Evolutionary conservation across 2,329 filamentous ascomycete genomes (phyloP).

Genomic region (Aureobasidium sp.): DNA sequence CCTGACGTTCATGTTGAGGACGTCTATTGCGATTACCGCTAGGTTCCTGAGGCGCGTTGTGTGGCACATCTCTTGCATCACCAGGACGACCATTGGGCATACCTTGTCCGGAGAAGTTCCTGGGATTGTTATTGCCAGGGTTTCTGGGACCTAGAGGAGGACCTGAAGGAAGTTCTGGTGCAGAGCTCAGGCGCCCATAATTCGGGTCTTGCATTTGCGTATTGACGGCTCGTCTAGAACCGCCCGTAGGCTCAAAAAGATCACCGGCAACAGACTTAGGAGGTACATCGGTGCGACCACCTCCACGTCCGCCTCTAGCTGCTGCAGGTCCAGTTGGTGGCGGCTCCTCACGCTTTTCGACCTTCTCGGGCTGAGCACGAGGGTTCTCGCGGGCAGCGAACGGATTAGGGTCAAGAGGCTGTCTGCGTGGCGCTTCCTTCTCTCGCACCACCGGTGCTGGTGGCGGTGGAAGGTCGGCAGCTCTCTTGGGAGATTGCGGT

Average conservation of each 20-base stretch:
- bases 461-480: constrained; percentile 28
- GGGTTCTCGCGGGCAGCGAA: constrained; percentile 22
- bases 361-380: not conserved
- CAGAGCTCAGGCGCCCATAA: constrained; percentile 40
- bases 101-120: constrained; percentile 29
- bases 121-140: constrained; percentile 29
- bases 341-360: constrained; percentile 29
- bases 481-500: constrained; percentile 15
- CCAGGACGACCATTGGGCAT: constrained; percentile 11
- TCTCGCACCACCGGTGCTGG: constrained; percentile 20
- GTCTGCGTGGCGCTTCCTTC: constrained; percentile 26
- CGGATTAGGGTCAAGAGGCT: constrained; percentile 16
- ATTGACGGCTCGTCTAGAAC: constrained; percentile 24
- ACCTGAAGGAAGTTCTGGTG: constrained; percentile 45
- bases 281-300: not conserved
- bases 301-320: constrained; percentile 31
- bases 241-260: constrained; percentile 22
- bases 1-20: constrained; percentile 17
- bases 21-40: constrained; percentile 13
- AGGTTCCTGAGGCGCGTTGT: constrained; percentile 19
- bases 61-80: constrained; percentile 4
- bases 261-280: constrained; percentile 29
- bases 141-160: constrained; percentile 47
- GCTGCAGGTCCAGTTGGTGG: constrained; percentile 43
- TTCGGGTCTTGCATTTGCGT: constrained; percentile 36